These are phyloP conservation scores for Blastomyces percursus DNA, from an alignment of 2,329 filamentous ascomycete species.

Conservation along the genomic window DNA sequence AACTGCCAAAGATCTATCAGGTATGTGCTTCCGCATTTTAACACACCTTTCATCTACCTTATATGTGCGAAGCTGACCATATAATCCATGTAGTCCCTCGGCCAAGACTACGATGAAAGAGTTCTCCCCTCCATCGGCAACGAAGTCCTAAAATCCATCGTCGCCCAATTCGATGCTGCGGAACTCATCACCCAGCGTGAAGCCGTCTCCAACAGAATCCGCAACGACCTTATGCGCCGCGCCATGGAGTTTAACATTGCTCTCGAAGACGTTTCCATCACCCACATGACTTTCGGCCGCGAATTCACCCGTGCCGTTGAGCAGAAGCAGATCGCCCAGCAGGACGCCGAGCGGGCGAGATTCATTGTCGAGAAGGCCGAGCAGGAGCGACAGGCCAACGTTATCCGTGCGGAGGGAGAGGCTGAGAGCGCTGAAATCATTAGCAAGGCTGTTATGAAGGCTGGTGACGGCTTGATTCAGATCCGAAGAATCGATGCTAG, in stretches of 20 bases:
- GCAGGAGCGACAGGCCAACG: slow-evolving; percentile 96
- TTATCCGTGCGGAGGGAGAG: slow-evolving; percentile 96
- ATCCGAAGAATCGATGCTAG: slow-evolving; percentile 96
- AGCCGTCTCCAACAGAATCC: slow-evolving; percentile 90
- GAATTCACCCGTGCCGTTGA: slow-evolving; percentile 98
- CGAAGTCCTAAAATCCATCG: slow-evolving; percentile 97
- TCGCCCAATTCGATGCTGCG: slow-evolving; percentile 96
- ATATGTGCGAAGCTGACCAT: background rate
- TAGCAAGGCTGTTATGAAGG: slow-evolving; percentile 82
- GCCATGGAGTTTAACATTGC: slow-evolving; percentile 98
- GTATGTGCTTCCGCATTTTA: slow-evolving; percentile 40
- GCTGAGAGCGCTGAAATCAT: slow-evolving; percentile 95
- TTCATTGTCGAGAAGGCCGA: slow-evolving; percentile 99
- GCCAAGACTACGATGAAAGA: slow-evolving; percentile 95
- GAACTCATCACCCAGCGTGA: slow-evolving; percentile 99
- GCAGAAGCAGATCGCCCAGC: slow-evolving; percentile 99
- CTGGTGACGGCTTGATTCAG: slow-evolving; percentile 84
- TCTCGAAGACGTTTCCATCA: slow-evolving; percentile 97
- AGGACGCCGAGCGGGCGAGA: slow-evolving; percentile 90
- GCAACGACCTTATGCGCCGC: slow-evolving; percentile 78
- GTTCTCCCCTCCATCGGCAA: slow-evolving; percentile 98
- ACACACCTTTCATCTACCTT: background rate
- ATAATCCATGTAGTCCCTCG: slow-evolving; percentile 61
- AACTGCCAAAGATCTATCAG: slow-evolving; percentile 96
- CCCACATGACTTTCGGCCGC: slow-evolving; percentile 99